Conservation (phyloP, 2,329 filamentous ascomycete genomes). For the Fusarium mundagurra region DNA sequence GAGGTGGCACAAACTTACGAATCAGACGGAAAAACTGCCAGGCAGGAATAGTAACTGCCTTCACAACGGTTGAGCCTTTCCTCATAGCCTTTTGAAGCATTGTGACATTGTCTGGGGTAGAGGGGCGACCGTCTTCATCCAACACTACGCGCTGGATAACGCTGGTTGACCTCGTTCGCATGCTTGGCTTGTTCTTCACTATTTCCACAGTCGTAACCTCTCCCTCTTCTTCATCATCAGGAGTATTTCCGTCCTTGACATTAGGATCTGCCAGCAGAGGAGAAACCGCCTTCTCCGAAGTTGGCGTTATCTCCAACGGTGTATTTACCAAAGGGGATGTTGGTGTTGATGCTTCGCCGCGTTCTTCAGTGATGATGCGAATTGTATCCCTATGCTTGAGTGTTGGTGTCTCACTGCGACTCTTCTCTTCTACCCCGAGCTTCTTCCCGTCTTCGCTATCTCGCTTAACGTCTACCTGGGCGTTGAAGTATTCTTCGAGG, state of each 20-base stretch:
- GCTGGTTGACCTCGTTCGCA: slow-evolving; percentile 64
- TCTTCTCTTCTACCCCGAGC: slow-evolving; percentile 44
- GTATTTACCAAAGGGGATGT: slow-evolving; percentile 46
- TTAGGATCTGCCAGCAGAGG: background rate
- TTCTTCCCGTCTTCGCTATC: slow-evolving; percentile 69
- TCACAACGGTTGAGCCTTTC: slow-evolving; percentile 64
- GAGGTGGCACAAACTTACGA: slow-evolving; percentile 64
- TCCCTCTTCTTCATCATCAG: slow-evolving; percentile 27
- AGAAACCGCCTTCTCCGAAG: slow-evolving; percentile 20
- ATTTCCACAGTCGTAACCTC: slow-evolving; percentile 30
- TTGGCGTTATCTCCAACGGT: slow-evolving; percentile 35
- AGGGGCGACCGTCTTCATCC: slow-evolving; percentile 59
- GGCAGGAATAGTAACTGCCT: slow-evolving; percentile 93
- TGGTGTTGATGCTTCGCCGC: slow-evolving; percentile 46
- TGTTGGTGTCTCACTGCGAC: slow-evolving; percentile 35
- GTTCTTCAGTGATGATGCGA: slow-evolving; percentile 48
- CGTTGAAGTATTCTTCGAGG: slow-evolving; percentile 94
- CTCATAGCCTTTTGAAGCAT: slow-evolving; percentile 55
- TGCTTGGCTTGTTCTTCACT: slow-evolving; percentile 45
- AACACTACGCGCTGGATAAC: slow-evolving; percentile 70
- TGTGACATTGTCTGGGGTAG: slow-evolving; percentile 53
- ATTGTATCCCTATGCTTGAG: slow-evolving; percentile 47
- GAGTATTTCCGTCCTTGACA: slow-evolving; percentile 8
- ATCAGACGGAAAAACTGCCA: slow-evolving; percentile 98
- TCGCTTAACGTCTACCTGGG: slow-evolving; percentile 86